Conservation (phyloP, 805 yeast genomes). For the Nakazawaea holstii region DNA sequence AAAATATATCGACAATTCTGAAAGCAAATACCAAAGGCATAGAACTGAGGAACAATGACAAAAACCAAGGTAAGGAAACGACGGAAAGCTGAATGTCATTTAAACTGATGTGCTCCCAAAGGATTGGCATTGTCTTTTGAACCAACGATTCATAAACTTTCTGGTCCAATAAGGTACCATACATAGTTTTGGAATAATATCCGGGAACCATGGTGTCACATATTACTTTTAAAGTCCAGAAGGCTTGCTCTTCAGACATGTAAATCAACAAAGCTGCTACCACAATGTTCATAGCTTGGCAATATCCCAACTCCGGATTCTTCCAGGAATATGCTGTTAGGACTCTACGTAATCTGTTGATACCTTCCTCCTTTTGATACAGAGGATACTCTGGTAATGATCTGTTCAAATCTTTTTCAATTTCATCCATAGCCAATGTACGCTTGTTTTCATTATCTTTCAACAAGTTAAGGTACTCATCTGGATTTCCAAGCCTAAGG, state of each 20-base stretch:
- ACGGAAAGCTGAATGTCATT: conserved; percentile 89
- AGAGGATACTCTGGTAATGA: conserved; percentile 96
- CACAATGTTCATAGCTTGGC: conserved; percentile 98
- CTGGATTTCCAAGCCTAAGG: conserved; percentile 55
- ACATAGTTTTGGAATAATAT: conserved; percentile 95
- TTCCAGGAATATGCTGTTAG: conserved; percentile 95
- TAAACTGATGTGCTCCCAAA: conserved; percentile 75
- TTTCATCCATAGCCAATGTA: conserved; percentile 90
- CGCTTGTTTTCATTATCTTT: conserved; percentile 55
- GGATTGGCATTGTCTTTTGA: conserved; percentile 79
- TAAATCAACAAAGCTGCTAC: conserved; percentile 73
- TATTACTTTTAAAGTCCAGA: conserved; percentile 78
- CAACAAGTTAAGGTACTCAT: conserved; percentile 54
- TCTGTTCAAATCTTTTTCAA: conserved; percentile 91
- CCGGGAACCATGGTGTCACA: conserved; percentile 92
- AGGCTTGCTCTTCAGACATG: conserved; percentile 96
- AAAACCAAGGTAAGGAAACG: conserved; percentile 93
- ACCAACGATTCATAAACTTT: conserved; percentile 88
- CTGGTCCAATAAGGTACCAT: conserved; percentile 92
- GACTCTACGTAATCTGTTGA: conserved; percentile 76
- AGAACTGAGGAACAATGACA: conserved; percentile 81
- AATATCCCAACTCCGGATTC: conserved; percentile 94
- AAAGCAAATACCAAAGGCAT: conserved; percentile 95
- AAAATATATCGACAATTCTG: conserved; percentile 84
- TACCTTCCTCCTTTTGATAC: conserved; percentile 83